Base-by-base conservation (phyloP, 805 yeast genomes). In the Monosporozyma yasuniensis region DNA sequence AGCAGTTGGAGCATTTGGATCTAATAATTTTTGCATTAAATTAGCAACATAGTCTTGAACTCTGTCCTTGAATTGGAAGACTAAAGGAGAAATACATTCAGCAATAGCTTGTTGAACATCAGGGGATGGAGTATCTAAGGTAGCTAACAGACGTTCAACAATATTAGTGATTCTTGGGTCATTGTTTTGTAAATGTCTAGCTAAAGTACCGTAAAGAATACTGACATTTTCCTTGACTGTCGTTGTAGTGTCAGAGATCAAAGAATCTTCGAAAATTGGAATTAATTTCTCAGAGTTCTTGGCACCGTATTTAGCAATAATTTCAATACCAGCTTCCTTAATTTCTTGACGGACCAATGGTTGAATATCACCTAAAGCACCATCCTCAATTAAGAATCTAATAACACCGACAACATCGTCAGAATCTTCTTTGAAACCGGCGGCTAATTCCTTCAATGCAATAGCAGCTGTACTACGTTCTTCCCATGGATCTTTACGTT, bases 51-150 rank as follows among this genome's bases (percentile, higher is more conserved):
- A 79, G 0, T 67, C 65, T 25, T 75, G 76, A 27, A 83, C 74
- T 14, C 73, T 71, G 2, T 74, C 61, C 37, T 69, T 74, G 50
- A 84, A 77, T 14, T 79, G 68, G 25, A 73, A 72, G 14, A 87
- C 93, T 52, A 93, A 74, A 2, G 96, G 95, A 3, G 95, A 84
- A 56, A 93, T 73, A 66, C 96, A 86, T 55, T 82, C 84, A 2
- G 96, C 79, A 42, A 90, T 83, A 1, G 96, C 96, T 61, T 73
- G 79, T 63, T 90, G 97, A 12, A 93, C 96, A 52, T 83, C 84
- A 62, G 88, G 95, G 2, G 95, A 85, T 1, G 96, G 96, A 0
- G 93, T 84, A 42, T 82, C 85, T 44, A 93, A 72, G 1, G 98
- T 86, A 42, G 73, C 72, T 35, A 93, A 61, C 54, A 93, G 72